These are phyloP conservation scores for Fusarium albosuccineum DNA, from an alignment of 2,329 filamentous ascomycete genomes.

Conservation along the genomic window DNA sequence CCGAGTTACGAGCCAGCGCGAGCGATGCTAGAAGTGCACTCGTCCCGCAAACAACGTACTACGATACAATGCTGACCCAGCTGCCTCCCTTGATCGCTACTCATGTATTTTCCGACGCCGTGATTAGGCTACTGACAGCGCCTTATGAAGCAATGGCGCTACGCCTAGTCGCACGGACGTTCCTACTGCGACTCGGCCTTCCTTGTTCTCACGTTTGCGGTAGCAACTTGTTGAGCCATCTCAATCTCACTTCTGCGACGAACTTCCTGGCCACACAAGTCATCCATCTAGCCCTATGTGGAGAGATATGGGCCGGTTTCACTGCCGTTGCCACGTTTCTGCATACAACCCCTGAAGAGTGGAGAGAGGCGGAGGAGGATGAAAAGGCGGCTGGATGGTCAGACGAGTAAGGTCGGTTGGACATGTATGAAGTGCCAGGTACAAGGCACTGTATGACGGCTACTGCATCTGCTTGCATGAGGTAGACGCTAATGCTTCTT, in stretches of 20 bases:
- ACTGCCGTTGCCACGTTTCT: conserved; percentile 27
- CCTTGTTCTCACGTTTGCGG: conserved; percentile 56
- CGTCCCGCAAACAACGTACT: conserved; percentile 53
- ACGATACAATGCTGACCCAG: conserved; percentile 64
- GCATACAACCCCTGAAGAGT: conserved; percentile 35
- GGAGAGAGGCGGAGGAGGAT: conserved; percentile 29
- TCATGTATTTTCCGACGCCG: conserved; percentile 60
- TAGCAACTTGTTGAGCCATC: conserved; percentile 51
- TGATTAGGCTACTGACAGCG: conserved; percentile 57
- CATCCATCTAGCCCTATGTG: conserved; percentile 48
- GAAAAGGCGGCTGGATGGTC: conserved; percentile 19
- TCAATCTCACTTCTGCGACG: conserved; percentile 55
- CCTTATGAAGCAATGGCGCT: conserved; percentile 63
- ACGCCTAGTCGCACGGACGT: conserved; percentile 59
- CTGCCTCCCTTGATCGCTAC: conserved; percentile 63
- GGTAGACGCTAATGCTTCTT: background rate
- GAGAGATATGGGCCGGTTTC: conserved; percentile 34
- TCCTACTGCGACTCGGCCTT: conserved; percentile 55
- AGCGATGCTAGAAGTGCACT: conserved; percentile 47
- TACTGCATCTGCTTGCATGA: background rate
- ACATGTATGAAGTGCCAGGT: background rate
- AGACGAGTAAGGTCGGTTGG: conserved; percentile 10
- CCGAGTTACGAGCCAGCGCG: conserved; percentile 67
- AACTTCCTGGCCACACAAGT: conserved; percentile 64
- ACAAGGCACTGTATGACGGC: background rate